Percentiles rank a stretch among this genome's conserved stretches.
Evolutionary conservation across 192 early-diverging fungal genomes (phyloP).

Genomic region (Coemansia sp.): DNA sequence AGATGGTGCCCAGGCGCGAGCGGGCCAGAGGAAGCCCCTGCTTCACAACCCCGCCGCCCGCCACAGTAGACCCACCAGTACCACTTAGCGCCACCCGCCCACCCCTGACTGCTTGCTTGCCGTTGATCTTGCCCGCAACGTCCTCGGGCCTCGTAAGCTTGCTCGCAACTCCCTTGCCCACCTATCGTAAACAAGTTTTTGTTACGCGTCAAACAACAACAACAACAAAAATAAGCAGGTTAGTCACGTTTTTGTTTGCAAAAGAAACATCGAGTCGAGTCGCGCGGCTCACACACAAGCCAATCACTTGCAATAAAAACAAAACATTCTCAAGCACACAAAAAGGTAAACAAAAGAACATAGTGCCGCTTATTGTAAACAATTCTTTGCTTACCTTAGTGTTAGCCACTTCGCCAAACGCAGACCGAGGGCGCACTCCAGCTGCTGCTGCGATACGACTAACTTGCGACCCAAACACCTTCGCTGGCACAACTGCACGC

Average conservation of each 20-base stretch:
- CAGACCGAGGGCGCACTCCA: slow-evolving; percentile 23
- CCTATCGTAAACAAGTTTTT: background rate
- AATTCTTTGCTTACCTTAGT: slow-evolving; percentile 24
- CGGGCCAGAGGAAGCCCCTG: slow-evolving; percentile 10
- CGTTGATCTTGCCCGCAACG: slow-evolving; percentile 14
- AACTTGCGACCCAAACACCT: slow-evolving; percentile 25
- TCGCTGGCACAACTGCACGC: slow-evolving; percentile 7
- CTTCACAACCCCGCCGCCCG: background rate
- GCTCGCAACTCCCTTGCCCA: slow-evolving; percentile 6
- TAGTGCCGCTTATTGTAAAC: background rate
- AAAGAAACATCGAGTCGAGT: background rate
- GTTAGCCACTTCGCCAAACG: slow-evolving; percentile 34
- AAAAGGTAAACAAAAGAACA: slow-evolving; percentile 15
- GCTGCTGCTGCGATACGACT: background rate
- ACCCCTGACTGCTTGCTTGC: background rate
- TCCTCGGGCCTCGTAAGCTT: slow-evolving; percentile 38
- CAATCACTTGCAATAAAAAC: background rate
- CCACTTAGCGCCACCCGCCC: slow-evolving; percentile 6
- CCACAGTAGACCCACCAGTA: background rate
- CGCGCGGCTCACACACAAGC: background rate
- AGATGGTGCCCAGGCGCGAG: slow-evolving; percentile 11
- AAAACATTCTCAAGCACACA: background rate
- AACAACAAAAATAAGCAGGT: background rate
- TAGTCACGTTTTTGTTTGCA: background rate
- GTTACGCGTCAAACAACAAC: background rate